Evolutionary conservation across 2,329 filamentous ascomycete species (phyloP).

Genomic region (Cercospora sp.): DNA sequence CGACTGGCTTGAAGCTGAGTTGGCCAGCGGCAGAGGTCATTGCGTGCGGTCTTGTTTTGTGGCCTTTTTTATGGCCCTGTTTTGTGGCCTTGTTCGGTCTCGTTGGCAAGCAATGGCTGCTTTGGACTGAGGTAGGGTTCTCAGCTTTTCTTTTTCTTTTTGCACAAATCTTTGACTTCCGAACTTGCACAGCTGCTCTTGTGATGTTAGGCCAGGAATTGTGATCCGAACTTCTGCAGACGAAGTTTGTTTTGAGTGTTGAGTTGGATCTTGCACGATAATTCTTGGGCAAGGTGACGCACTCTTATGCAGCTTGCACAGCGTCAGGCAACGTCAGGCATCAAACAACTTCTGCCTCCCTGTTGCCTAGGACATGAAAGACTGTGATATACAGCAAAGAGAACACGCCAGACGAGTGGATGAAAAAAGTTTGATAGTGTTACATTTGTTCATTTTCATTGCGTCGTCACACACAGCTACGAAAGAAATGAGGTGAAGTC

Average conservation of each 20-base stretch:
- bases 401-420: background rate
- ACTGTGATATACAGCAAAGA: background rate
- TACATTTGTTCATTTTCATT: slow-evolving; percentile 2
- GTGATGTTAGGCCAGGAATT: background rate
- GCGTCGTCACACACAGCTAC: background rate
- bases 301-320: slow-evolving; percentile 2
- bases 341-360: background rate
- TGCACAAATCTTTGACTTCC: background rate
- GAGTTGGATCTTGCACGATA: background rate
- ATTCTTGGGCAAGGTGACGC: background rate
- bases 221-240: background rate
- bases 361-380: background rate
- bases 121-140: background rate
- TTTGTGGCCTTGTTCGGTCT: background rate
- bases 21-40: background rate
- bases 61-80: background rate
- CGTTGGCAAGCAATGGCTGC: background rate
- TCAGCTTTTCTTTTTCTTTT: background rate
- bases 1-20: slow-evolving; percentile 18
- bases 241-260: background rate
- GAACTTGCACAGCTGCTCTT: background rate
- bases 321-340: slow-evolving; percentile 7
- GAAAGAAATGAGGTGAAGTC: slow-evolving; percentile 1
- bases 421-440: background rate
- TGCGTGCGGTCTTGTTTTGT: background rate